A percentile compares a stretch with the other conserved stretches of the same genome.
Conservation (phyloP, 179 eudicot species). For the Silene vulgaris region DNA sequence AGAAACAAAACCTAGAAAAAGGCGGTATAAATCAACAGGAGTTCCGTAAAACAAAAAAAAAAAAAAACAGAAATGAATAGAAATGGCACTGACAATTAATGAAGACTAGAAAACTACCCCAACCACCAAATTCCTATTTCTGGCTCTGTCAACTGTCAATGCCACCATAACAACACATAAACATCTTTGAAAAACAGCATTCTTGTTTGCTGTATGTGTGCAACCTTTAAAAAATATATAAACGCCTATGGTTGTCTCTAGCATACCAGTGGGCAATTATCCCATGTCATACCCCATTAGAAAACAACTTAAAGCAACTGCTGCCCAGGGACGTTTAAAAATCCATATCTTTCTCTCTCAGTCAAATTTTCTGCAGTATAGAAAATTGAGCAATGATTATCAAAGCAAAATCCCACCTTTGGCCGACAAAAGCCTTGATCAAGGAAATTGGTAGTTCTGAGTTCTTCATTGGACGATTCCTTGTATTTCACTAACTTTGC, state of each 20-base stretch:
- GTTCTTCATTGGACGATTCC: conserved; percentile 43
- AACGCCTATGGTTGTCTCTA: background rate
- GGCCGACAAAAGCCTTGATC: conserved; percentile 97
- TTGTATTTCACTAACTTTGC: conserved; percentile 53
- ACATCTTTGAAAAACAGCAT: background rate
- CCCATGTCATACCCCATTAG: conserved; percentile 11
- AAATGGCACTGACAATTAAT: background rate
- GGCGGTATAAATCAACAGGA: conserved; percentile 16
- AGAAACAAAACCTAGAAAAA: conserved; percentile 63
- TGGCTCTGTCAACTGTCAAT: background rate
- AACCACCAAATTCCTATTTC: background rate
- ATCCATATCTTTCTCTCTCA: background rate
- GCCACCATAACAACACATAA: conserved; percentile 2
- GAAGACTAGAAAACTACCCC: background rate
- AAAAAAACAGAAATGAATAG: background rate
- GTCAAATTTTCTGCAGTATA: conserved; percentile 4
- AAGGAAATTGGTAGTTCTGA: conserved; percentile 44
- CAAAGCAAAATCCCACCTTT: conserved; percentile 46
- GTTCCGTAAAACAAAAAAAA: background rate
- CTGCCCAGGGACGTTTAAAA: background rate
- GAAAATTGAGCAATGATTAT: background rate
- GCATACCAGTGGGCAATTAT: background rate
- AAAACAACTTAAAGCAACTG: conserved; percentile 3
- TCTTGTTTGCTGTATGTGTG: background rate
- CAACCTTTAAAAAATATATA: background rate